Conservation (phyloP, 2,329 filamentous ascomycete species). For the Calonectria naviculata region DNA sequence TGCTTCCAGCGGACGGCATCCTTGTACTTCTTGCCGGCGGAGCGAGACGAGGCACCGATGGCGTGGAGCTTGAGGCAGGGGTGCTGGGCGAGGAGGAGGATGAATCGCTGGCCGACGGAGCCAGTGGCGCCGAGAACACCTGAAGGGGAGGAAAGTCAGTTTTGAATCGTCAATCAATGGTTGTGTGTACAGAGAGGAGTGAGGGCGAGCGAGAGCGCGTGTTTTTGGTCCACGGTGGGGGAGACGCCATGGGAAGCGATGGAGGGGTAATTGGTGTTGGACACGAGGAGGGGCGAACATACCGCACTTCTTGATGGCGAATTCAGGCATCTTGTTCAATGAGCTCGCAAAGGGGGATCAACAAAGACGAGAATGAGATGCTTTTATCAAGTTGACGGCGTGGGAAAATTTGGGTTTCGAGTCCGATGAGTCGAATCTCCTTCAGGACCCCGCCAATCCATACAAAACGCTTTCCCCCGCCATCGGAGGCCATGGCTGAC, state of each 20-base stretch:
- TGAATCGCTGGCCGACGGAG: slow-evolving; percentile 95
- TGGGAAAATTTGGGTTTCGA: slow-evolving; percentile 33
- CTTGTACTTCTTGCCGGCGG: slow-evolving; percentile 92
- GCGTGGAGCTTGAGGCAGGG: slow-evolving; percentile 88
- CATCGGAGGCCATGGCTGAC: slow-evolving; percentile 43
- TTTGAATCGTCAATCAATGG: neutral
- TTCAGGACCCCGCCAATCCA: slow-evolving; percentile 40
- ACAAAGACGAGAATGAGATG: neutral
- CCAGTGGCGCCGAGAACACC: slow-evolving; percentile 91
- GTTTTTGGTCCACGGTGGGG: slow-evolving; percentile 14
- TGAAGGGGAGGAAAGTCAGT: slow-evolving; percentile 43
- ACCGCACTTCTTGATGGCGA: slow-evolving; percentile 70
- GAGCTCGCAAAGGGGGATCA: neutral
- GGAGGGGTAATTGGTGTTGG: slow-evolving; percentile 18
- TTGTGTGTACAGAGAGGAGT: neutral
- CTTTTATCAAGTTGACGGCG: neutral
- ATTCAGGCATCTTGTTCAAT: slow-evolving; percentile 51
- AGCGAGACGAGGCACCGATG: slow-evolving; percentile 88
- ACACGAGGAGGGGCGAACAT: slow-evolving; percentile 39
- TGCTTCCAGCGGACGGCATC: slow-evolving; percentile 98
- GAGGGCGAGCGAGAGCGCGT: slow-evolving; percentile 9
- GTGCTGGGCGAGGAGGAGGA: slow-evolving; percentile 89
- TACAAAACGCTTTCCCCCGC: slow-evolving; percentile 39
- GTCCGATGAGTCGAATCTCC: slow-evolving; percentile 28
- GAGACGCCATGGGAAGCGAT: neutral